Evolutionary conservation across 1,284 basidiomycete genomes (phyloP).

Genomic region (Cryptococcus sp.): DNA sequence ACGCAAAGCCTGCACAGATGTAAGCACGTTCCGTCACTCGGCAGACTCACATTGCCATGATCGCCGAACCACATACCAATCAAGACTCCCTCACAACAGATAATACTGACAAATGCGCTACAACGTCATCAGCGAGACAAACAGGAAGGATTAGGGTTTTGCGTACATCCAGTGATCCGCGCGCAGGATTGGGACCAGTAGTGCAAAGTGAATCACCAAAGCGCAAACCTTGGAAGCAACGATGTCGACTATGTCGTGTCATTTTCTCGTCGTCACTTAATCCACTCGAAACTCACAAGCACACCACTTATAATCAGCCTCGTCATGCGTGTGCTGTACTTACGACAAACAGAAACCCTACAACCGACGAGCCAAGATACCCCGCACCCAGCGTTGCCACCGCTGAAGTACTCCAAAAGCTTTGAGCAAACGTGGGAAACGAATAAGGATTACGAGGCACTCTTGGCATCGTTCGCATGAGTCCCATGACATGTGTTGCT

Average conservation of each 20-base stretch:
- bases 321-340: constrained; percentile 17
- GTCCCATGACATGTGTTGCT: constrained; percentile 43
- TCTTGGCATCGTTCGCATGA: constrained; percentile 43
- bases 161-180: constrained; percentile 50
- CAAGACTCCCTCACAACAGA: constrained; percentile 45
- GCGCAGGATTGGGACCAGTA: constrained; percentile 46
- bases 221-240: constrained; percentile 50
- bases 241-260: constrained; percentile 39
- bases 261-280: not conserved
- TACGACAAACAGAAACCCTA: constrained; percentile 51
- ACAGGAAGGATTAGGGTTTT: not conserved
- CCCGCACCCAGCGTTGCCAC: constrained; percentile 44
- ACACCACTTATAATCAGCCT: constrained; percentile 29
- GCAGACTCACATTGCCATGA: constrained; percentile 47
- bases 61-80: constrained; percentile 53
- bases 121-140: constrained; percentile 1
- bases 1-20: constrained; percentile 37
- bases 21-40: constrained; percentile 7
- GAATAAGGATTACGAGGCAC: constrained; percentile 40
- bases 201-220: constrained; percentile 48
- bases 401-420: constrained; percentile 39
- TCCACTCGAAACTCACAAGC: constrained; percentile 23
- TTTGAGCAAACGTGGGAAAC: constrained; percentile 40
- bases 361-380: constrained; percentile 44
- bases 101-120: constrained; percentile 49